Evolutionary conservation across 1,139 yeast genomes (phyloP), one percentile per base, ranked within the genome.

Genomic region (Diutina sp.): DNA sequence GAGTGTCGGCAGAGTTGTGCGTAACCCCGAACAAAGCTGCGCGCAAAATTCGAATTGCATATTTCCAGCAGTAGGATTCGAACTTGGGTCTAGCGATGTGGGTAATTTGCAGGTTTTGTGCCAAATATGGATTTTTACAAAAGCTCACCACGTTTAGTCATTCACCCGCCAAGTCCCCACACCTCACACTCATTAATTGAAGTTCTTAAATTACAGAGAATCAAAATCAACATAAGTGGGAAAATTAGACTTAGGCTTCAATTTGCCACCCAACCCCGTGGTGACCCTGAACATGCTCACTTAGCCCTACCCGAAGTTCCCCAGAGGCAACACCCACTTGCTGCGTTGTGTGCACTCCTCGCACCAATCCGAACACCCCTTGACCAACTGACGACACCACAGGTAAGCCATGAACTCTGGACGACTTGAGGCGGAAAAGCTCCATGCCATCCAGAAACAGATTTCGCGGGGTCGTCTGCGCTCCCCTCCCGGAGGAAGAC

Each of bases 391-490:
- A 41, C 45, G 45, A 41, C 45, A 11, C 14, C 14, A 7, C 45
- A 6, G 8, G 16, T 41, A 6, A 14, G 45, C 45, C n/a, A 41
- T 41, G 45, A 41, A 41, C 7, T 41, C 45, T 12, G 45, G 45
- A 14, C 28, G 70, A 58, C 64, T 75, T 58, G 80, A 76, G 62
- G 78, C 78, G 38, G 79, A 76, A 61, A 73, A 73, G 61, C 68
- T 75, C 58, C 70, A 74, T 25, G 73, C 75, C 38, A 70, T 74
- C 57, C 76, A 73, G 58, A 68, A 74, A 57, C 70, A 77, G 11
- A 69, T 71, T 63, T 68, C 74, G 28, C 65, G 79, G 56, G 79
- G 78, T 2, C 65, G 79, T 46, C 73, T 78, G 11, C 60, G 61
- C 30, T 73, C 78, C 4, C 80, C 79, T 3, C 61, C 69, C n/a